Percentiles rank a stretch among this genome's conserved stretches.
phyloP scores from a whole-genome alignment of 257 asterid species.

The Solanum piurae region DNA sequence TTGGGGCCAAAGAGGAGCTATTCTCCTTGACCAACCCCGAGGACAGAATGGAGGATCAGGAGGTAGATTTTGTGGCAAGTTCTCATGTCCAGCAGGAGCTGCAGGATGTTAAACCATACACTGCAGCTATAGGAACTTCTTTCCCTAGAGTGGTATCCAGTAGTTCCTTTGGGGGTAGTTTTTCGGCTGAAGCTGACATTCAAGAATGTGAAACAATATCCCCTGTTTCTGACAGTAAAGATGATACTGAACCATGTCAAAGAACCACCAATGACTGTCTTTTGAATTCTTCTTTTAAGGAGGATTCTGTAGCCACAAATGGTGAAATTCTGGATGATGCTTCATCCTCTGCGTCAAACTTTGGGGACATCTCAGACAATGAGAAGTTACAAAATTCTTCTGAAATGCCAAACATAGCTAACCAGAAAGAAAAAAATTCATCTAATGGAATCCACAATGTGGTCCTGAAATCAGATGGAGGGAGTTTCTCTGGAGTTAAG shows the following conservation, averaged over 20 bases:
- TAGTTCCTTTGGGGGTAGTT: not conserved
- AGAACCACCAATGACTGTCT: not conserved
- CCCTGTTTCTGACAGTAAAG: conserved; percentile 19
- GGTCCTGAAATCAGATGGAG: conserved; percentile 19
- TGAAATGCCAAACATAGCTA: conserved; percentile 4
- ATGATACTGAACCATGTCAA: conserved; percentile 12
- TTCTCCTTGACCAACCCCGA: conserved; percentile 6
- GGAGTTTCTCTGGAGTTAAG: conserved; percentile 13
- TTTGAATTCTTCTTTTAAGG: not conserved
- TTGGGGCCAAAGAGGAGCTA: conserved; percentile 15
- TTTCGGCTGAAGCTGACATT: not conserved
- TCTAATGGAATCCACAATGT: conserved; percentile 8
- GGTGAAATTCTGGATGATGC: conserved; percentile 8
- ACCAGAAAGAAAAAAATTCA: conserved; percentile 8
- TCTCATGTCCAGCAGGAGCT: conserved; percentile 21
- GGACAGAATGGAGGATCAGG: conserved; percentile 15
- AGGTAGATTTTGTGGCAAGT: conserved; percentile 21
- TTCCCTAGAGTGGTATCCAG: conserved; percentile 7
- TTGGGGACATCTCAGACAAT: conserved; percentile 7
- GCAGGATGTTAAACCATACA: conserved; percentile 7
- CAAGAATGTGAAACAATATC: not conserved
- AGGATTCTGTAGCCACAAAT: conserved; percentile 9
- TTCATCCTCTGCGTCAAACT: conserved; percentile 15
- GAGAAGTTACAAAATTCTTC: conserved; percentile 3
- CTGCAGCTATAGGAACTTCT: conserved; percentile 14